Percentiles rank a stretch among this genome's conserved stretches.
Conservation (phyloP, 176 grass and related monocot genomes). For the Guadua angustifolia region DNA sequence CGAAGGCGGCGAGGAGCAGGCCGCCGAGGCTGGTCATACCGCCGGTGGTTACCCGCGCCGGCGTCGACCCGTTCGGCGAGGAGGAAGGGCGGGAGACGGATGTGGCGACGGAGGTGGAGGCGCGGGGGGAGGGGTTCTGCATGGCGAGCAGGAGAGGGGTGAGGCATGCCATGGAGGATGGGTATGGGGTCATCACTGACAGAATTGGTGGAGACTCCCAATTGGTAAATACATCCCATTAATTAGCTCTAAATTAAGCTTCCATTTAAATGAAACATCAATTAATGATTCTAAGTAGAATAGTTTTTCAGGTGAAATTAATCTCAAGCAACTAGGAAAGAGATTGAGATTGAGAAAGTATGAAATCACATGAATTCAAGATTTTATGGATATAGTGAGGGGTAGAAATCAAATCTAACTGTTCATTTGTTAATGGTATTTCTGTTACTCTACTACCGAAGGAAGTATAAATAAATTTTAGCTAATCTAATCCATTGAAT, state of each 20-base stretch:
- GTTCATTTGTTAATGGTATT: too few species aligned
- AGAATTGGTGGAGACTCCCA: conserved; percentile 26
- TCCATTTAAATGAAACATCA: not conserved
- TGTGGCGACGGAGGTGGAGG: conserved; percentile 42
- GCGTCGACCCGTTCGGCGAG: conserved; percentile 26
- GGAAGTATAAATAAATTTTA: too few species aligned
- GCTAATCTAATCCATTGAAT: too few species aligned
- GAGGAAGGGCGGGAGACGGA: conserved; percentile 35
- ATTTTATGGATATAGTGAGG: not conserved
- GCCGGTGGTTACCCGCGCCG: conserved; percentile 10
- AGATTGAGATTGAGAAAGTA: not conserved
- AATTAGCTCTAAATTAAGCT: not conserved
- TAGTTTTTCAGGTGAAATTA: not conserved
- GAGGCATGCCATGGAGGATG: conserved; percentile 80
- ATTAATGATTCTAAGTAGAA: not conserved
- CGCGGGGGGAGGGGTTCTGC: conserved; percentile 58
- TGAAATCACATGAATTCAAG: not conserved
- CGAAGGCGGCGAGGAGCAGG: conserved; percentile 41
- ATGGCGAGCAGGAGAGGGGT: conserved; percentile 62
- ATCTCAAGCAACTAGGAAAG: not conserved
- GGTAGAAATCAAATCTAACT: too few species aligned
- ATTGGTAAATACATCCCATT: conserved; percentile 48
- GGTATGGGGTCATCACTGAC: conserved; percentile 48
- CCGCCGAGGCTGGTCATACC: conserved; percentile 70
- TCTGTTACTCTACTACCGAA: too few species aligned